Conservation (phyloP, 2,329 filamentous ascomycete species). For the Cladosporium cucumerinum region DNA sequence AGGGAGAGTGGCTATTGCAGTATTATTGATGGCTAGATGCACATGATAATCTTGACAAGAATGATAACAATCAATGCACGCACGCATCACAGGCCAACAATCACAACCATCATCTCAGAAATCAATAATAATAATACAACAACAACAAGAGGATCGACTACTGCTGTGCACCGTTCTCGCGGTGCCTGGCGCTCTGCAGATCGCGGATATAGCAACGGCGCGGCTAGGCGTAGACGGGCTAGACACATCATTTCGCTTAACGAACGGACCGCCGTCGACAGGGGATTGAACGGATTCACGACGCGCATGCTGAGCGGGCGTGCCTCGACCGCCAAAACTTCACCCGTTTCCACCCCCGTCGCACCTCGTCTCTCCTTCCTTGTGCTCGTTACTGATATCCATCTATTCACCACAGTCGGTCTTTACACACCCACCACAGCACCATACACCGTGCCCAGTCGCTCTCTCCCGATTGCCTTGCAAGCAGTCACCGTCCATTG, state of each 20-base stretch:
- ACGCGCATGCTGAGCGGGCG: neutral
- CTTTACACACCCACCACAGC: slow-evolving; percentile 10
- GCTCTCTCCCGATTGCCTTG: slow-evolving; percentile 15
- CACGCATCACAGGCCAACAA: slow-evolving; percentile 1
- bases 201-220: slow-evolving; percentile 10
- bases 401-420: slow-evolving; percentile 13
- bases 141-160: neutral
- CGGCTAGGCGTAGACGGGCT: neutral
- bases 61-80: neutral
- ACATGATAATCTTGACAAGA: neutral
- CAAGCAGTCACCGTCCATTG: slow-evolving; percentile 1
- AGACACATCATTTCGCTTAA: slow-evolving; percentile 12
- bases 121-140: no score
- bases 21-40: neutral
- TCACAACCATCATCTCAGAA: neutral
- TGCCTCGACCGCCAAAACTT: slow-evolving; percentile 7
- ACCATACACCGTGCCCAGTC: slow-evolving; percentile 5
- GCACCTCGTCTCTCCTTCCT: neutral
- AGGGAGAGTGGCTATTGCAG: neutral
- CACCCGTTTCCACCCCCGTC: neutral
- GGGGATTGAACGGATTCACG: neutral
- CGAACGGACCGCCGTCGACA: neutral
- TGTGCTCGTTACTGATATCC: neutral
- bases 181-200: slow-evolving; percentile 12
- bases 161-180: slow-evolving; percentile 5